Percentiles rank a stretch among this genome's conserved stretches.
Conservation (phyloP, 352 stramenopile species). For the Phytophthora palmivora region DNA sequence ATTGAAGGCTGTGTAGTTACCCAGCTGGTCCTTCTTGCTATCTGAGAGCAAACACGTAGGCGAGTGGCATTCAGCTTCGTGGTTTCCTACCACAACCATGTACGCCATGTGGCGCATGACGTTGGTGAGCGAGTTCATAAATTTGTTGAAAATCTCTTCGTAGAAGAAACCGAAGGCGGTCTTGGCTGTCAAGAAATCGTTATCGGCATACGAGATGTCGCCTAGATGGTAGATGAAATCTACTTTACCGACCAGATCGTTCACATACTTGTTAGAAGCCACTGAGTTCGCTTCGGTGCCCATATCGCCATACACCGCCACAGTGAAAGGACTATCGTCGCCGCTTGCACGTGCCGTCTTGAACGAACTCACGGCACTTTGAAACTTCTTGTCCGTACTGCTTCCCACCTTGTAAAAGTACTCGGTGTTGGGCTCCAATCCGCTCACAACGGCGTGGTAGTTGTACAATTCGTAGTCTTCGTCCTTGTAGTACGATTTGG, state of each 20-base stretch:
- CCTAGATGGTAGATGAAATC: slow-evolving; percentile 56
- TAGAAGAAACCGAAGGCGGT: slow-evolving; percentile 47
- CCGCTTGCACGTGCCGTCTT: slow-evolving; percentile 46
- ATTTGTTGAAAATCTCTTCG: slow-evolving; percentile 68
- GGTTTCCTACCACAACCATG: slow-evolving; percentile 80
- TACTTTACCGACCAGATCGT: slow-evolving; percentile 29
- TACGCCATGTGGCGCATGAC: slow-evolving; percentile 62
- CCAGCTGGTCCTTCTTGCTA: slow-evolving; percentile 38
- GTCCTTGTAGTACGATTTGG: no score
- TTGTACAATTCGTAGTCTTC: slow-evolving; percentile 51
- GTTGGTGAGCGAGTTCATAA: slow-evolving; percentile 63
- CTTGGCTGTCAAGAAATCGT: slow-evolving; percentile 36
- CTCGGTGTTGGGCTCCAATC: slow-evolving; percentile 31
- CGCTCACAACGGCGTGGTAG: slow-evolving; percentile 34
- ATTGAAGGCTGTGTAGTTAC: slow-evolving; percentile 71
- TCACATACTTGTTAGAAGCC: slow-evolving; percentile 35
- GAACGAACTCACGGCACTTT: slow-evolving; percentile 46
- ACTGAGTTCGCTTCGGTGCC: slow-evolving; percentile 44
- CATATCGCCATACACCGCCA: slow-evolving; percentile 52
- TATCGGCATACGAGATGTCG: slow-evolving; percentile 58
- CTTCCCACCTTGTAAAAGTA: no score
- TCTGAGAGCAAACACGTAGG: slow-evolving; percentile 37
- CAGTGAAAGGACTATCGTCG: slow-evolving; percentile 38
- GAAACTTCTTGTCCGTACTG: slow-evolving; percentile 12
- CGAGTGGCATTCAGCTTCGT: slow-evolving; percentile 43